Percentiles rank a stretch among this genome's conserved stretches.
Evolutionary conservation across 208 protist species (phyloP).

Genomic region (Leishmania turanica): DNA sequence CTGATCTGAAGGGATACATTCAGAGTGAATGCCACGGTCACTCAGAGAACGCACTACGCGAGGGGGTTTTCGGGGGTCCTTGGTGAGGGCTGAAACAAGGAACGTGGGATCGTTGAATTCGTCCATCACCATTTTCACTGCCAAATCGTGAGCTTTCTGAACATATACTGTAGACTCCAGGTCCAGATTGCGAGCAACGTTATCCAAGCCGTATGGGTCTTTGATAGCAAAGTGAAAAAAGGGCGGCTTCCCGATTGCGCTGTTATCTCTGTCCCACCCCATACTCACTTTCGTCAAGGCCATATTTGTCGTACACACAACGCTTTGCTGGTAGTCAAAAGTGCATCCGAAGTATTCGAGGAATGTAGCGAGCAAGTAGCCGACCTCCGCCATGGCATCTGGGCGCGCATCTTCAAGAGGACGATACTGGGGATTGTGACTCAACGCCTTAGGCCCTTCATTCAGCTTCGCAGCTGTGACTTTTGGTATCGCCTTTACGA

Average conservation of each 20-base stretch:
- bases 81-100: conserved; percentile 47
- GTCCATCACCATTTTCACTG: conserved; percentile 42
- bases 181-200: conserved; percentile 88
- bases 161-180: conserved; percentile 59
- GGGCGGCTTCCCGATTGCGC: conserved; percentile 53
- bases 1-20: conserved; percentile 62
- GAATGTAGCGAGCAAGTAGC: conserved; percentile 78
- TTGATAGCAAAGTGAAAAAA: conserved; percentile 91
- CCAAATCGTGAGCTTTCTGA: conserved; percentile 45
- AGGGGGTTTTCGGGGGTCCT: conserved; percentile 46
- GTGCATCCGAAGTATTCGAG: conserved; percentile 85
- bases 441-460: conserved; percentile 57
- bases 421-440: conserved; percentile 54
- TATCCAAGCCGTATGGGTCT: conserved; percentile 89
- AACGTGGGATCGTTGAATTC: conserved; percentile 58
- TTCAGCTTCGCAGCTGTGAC: conserved; percentile 39
- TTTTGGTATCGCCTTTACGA: conserved; percentile 61
- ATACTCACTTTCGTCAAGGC: conserved; percentile 73
- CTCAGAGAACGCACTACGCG: conserved; percentile 49
- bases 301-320: conserved; percentile 85
- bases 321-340: conserved; percentile 79
- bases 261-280: conserved; percentile 63
- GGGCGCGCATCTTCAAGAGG: conserved; percentile 36
- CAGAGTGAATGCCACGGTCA: conserved; percentile 73
- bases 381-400: conserved; percentile 60